Evolutionary conservation across 108 stramenopile species (phyloP).

Genomic region (Parietichytrium sp.): DNA sequence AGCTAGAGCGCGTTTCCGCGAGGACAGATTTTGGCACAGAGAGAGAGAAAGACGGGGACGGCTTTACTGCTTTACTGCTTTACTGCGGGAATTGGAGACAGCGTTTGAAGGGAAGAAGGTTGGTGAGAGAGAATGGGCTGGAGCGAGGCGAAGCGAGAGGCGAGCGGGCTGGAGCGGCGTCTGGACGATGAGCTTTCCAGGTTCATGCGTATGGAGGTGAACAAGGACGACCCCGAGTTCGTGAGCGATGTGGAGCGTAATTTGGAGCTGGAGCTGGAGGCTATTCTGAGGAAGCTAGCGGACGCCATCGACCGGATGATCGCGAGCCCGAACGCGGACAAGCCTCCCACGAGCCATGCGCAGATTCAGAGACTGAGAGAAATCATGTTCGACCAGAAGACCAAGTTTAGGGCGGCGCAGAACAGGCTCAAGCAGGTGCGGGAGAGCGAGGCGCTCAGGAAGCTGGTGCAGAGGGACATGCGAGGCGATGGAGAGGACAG

Average conservation of each 20-base stretch:
- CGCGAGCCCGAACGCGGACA: background rate
- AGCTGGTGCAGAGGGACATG: background rate
- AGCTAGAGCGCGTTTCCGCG: too few relatives aligned
- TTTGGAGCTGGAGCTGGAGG: background rate
- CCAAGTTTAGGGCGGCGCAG: background rate
- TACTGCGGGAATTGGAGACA: too few relatives aligned
- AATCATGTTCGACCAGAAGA: constrained; percentile 33
- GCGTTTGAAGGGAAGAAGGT: too few relatives aligned
- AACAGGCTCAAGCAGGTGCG: background rate
- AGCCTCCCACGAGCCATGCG: constrained; percentile 1
- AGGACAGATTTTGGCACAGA: too few relatives aligned
- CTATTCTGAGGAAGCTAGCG: background rate
- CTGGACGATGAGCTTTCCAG: background rate
- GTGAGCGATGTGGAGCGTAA: background rate
- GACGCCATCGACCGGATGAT: background rate
- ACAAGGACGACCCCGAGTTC: background rate
- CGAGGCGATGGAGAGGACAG: background rate
- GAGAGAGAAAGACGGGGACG: too few relatives aligned
- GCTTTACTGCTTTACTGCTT: too few relatives aligned
- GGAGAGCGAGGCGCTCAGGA: background rate
- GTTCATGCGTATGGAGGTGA: background rate
- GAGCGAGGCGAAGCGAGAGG: background rate
- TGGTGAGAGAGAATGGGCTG: too few relatives aligned
- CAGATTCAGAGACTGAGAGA: constrained; percentile 31
- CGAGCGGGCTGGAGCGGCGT: background rate